Evolutionary conservation across 2,329 filamentous ascomycete genomes (phyloP).

Genomic region (Diaporthe ampelina): DNA sequence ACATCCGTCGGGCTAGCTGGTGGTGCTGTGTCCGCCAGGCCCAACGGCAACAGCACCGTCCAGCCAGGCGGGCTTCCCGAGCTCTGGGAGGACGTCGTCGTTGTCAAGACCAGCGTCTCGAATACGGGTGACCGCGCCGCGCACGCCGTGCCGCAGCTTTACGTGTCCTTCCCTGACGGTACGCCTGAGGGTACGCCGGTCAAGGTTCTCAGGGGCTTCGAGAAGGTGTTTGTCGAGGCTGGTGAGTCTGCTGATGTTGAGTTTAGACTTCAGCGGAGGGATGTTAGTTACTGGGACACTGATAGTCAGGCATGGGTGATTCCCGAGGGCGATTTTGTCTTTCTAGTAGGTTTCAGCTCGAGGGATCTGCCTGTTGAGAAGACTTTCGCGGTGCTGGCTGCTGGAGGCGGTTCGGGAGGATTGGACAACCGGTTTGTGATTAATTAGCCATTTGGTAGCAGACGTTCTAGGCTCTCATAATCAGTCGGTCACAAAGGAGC

Average conservation of each 20-base stretch:
- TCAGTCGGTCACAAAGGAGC: not conserved
- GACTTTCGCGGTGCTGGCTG: not conserved
- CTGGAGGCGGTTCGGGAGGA: not conserved
- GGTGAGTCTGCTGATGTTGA: not conserved
- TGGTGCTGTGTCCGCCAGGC: slow-evolving; percentile 43
- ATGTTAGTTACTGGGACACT: slow-evolving; percentile 27
- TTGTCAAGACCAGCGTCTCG: not conserved
- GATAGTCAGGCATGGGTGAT: not conserved
- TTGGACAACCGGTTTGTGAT: not conserved
- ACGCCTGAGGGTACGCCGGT: slow-evolving; percentile 15
- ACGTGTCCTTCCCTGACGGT: slow-evolving; percentile 14
- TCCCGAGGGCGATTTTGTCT: not conserved
- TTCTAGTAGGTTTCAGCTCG: slow-evolving; percentile 19
- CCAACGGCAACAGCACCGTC: not conserved
- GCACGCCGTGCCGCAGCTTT: slow-evolving; percentile 25
- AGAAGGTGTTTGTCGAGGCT: slow-evolving; percentile 21
- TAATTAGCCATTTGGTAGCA: not conserved
- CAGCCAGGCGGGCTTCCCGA: not conserved
- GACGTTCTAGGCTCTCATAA: no score
- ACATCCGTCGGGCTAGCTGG: slow-evolving; percentile 48
- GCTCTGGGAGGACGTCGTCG: slow-evolving; percentile 2
- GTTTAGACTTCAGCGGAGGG: slow-evolving; percentile 1
- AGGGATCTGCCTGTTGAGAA: slow-evolving; percentile 15
- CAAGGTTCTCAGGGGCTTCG: slow-evolving; percentile 17
- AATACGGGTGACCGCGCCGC: slow-evolving; percentile 12